Percentiles rank a stretch among this genome's conserved stretches.
These are phyloP conservation scores for Waltiozyma sp. DNA, from an alignment of 1,139 yeast species.

Conservation along the genomic window DNA sequence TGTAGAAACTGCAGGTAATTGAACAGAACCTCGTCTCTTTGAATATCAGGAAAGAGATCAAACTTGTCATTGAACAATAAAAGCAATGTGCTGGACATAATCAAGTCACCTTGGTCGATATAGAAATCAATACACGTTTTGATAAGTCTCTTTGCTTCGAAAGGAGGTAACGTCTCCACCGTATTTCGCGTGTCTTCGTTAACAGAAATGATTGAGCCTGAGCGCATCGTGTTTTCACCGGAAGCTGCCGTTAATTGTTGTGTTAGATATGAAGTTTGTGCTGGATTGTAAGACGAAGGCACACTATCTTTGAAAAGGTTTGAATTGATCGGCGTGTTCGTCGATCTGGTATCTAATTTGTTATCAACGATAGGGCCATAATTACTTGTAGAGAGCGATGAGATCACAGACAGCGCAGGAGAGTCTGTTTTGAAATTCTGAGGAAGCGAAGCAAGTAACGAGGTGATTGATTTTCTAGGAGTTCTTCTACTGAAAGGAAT, in stretches of 20 bases:
- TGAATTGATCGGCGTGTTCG: neutral
- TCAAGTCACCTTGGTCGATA: conserved; percentile 51
- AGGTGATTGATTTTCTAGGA: neutral
- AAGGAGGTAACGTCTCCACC: conserved; percentile 29
- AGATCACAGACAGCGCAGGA: conserved; percentile 16
- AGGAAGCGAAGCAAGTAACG: neutral
- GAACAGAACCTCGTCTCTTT: conserved; percentile 39
- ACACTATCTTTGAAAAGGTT: neutral
- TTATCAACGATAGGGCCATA: neutral
- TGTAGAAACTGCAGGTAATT: conserved; percentile 48
- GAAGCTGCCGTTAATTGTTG: conserved; percentile 13
- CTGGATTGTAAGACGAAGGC: conserved; percentile 1
- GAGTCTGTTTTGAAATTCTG: conserved; percentile 2
- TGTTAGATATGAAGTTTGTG: conserved; percentile 15
- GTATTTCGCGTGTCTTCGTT: conserved; percentile 4
- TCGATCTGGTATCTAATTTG: neutral
- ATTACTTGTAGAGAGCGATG: conserved; percentile 11
- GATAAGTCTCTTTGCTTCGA: conserved; percentile 34
- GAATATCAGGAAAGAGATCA: conserved; percentile 16
- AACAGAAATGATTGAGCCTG: neutral
- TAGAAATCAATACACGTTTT: conserved; percentile 43
- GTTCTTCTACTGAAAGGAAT: conserved; percentile 1
- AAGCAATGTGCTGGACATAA: conserved; percentile 50
- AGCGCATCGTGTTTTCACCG: neutral
- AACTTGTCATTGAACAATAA: conserved; percentile 41